Base-by-base conservation (phyloP, 2,329 filamentous ascomycete species). In the Aphanoascus verrucosus region DNA sequence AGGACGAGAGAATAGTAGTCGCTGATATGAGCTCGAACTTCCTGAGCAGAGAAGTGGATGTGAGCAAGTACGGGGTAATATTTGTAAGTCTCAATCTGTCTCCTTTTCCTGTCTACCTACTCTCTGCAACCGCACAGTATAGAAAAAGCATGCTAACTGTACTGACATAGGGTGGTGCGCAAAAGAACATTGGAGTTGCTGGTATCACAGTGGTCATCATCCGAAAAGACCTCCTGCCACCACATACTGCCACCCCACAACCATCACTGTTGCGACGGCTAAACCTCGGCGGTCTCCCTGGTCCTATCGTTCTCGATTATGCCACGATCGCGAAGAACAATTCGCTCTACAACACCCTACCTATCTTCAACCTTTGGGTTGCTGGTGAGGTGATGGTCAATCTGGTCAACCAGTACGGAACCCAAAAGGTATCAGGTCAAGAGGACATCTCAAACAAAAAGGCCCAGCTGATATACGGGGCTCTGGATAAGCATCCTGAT, bases 1-100 rank as follows among this genome's bases (percentile, higher is more conserved):
- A 82, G 7, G 78, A 83, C 49, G 80, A 82, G 32, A 82, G 83
- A 0, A 79, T 94, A 55, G 85, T 97, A 5, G 84, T 95, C 4
- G 88, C 87, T 17, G 91, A 97, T 69, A 94, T 97, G 86, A 86
- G 81, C 45, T 95, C 88, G 55, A 97, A 96, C 69, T 95, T 97
- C 65, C 81, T 97, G 49, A 88, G 87, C 45, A 77, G 88, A 42
- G 79, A 77, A 57, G 79, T 96, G 20, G 84, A 90, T 34, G 79
- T 94, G 46, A 76, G 75, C 60, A 90, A 93, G 65, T 94, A 85
- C 70, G 85, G 84, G 0, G 75, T 85, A 60, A 85, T 97, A 65
- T 96, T 96, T 73, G 94, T 89, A 65, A 58, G 72, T 2, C 11
- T 31, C 34, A 19, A 32, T 14, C 20, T 19, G 1, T 62, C 28